These are phyloP conservation scores for Corinectria fuckeliana DNA, from an alignment of 2,329 filamentous ascomycete genomes.

Conservation along the genomic window DNA sequence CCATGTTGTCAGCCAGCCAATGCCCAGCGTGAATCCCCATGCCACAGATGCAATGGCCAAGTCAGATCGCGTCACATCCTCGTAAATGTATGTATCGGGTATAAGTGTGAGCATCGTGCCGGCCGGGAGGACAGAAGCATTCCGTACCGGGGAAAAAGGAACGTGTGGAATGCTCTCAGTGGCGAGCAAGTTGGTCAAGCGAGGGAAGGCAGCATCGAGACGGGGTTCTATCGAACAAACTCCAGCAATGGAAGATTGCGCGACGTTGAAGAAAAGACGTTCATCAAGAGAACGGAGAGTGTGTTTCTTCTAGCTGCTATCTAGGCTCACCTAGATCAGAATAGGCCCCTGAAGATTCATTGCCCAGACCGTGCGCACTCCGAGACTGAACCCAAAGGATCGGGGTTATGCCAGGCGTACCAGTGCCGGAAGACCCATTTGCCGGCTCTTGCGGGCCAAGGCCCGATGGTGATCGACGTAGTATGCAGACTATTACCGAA, in stretches of 20 bases:
- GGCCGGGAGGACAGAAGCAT: too few relatives aligned
- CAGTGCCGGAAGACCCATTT: not conserved
- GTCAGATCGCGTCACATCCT: constrained; percentile 16
- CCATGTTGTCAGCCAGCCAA: constrained; percentile 46
- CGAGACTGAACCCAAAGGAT: not conserved
- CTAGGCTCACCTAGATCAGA: not conserved
- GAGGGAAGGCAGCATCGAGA: not conserved
- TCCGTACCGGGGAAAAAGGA: not conserved
- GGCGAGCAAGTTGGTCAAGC: not conserved
- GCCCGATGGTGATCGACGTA: not conserved
- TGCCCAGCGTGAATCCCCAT: constrained; percentile 47
- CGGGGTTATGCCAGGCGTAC: not conserved
- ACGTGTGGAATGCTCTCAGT: not conserved
- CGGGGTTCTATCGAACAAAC: not conserved
- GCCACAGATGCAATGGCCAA: constrained; percentile 37
- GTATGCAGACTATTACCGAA: not conserved
- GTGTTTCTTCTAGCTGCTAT: not conserved
- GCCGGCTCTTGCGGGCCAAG: not conserved
- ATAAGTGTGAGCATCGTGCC: constrained; percentile 6
- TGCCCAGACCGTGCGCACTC: not conserved
- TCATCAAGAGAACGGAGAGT: not conserved
- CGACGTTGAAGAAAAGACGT: not conserved
- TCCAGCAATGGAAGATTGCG: not conserved
- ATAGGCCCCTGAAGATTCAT: not conserved
- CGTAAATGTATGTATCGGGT: constrained; percentile 1